phyloP scores from a whole-genome alignment of 2,329 filamentous ascomycete species.

The Sporothrix pallida region DNA sequence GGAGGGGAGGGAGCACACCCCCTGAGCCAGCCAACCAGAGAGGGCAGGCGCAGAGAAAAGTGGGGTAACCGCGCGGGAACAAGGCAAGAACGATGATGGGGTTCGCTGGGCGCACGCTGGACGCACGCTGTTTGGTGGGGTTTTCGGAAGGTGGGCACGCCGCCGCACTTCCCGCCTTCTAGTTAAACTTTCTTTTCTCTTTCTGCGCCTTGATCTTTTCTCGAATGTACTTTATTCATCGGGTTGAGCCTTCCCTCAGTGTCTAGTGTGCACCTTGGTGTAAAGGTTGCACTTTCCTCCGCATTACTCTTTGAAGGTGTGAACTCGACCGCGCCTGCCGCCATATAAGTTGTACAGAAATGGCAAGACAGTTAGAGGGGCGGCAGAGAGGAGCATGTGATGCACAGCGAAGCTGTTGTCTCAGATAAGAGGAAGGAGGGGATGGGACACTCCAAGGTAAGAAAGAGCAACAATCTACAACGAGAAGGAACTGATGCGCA shows the following conservation, averaged over 20 bases:
- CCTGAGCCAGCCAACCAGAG: neutral
- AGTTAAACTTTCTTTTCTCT: neutral
- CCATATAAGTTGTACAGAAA: neutral
- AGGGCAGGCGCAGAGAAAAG: neutral
- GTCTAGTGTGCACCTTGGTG: neutral
- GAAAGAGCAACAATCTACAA: neutral
- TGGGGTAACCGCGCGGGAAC: constrained; percentile 11
- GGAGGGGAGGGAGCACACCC: neutral
- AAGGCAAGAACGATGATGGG: constrained; percentile 25
- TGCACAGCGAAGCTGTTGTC: neutral
- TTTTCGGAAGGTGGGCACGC: neutral
- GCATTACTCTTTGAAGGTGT: constrained; percentile 16
- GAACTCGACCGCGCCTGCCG: neutral
- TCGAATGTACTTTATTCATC: neutral
- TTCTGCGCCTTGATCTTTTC: neutral
- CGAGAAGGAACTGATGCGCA: neutral
- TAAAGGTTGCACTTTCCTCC: constrained; percentile 5
- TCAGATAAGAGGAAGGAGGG: constrained; percentile 26
- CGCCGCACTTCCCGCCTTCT: constrained; percentile 8
- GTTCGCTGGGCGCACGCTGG: constrained; percentile 9
- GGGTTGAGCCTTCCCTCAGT: neutral
- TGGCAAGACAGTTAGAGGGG: constrained; percentile 4
- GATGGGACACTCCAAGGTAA: neutral
- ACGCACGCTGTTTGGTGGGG: neutral
- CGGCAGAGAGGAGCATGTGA: constrained; percentile 22